Evolutionary conservation across 2,329 filamentous ascomycete species (phyloP).

Genomic region (Erysiphe pulchra): DNA sequence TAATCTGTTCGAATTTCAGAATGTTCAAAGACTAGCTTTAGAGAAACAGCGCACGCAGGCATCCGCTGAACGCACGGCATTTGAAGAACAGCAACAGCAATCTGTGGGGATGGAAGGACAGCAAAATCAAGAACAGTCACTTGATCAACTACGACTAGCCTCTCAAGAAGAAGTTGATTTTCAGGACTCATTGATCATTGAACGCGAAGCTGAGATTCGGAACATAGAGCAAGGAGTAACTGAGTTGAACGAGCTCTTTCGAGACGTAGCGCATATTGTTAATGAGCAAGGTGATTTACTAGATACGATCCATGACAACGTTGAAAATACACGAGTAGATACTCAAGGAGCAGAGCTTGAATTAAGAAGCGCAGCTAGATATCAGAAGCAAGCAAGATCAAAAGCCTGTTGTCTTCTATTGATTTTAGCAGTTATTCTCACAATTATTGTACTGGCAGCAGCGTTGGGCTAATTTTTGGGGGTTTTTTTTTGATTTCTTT

Average conservation of each 20-base stretch:
- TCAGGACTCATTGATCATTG: conserved; percentile 82
- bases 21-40: conserved; percentile 65
- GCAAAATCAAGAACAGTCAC: conserved; percentile 31
- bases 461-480: conserved; percentile 37
- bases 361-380: conserved; percentile 59
- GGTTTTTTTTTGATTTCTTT: too few species aligned
- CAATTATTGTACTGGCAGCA: conserved; percentile 71
- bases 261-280: conserved; percentile 95
- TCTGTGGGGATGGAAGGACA: conserved; percentile 17
- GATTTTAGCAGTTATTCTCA: conserved; percentile 67
- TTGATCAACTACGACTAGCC: conserved; percentile 59
- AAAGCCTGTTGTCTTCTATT: conserved; percentile 83
- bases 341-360: conserved; percentile 70
- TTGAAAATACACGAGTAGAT: conserved; percentile 57
- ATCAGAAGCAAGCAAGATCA: conserved; percentile 86
- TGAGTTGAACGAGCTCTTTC: conserved; percentile 87
- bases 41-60: conserved; percentile 83
- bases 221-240: conserved; percentile 93
- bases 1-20: conserved; percentile 73
- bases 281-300: conserved; percentile 77
- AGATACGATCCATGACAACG: conserved; percentile 69
- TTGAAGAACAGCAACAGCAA: conserved; percentile 24
- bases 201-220: conserved; percentile 88
- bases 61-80: conserved; percentile 53
- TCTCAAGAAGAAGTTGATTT: conserved; percentile 92